Evolutionary conservation across 2,329 filamentous ascomycete genomes (phyloP).

Genomic region (Neophaeococcomyces mojaviensis): DNA sequence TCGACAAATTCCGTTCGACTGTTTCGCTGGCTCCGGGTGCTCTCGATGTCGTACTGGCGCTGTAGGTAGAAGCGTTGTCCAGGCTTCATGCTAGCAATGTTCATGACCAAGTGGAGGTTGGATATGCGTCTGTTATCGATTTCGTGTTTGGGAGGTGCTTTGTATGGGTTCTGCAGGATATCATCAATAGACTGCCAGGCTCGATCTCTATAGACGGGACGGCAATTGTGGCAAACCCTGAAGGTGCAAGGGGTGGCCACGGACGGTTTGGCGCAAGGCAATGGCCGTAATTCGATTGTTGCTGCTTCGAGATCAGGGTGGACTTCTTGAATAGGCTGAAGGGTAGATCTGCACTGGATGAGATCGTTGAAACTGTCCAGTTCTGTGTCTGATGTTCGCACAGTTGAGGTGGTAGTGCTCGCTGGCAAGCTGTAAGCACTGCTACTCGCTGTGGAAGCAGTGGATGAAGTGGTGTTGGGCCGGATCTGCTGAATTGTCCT

Average conservation of each 20-base stretch:
- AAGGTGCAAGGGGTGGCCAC: slow-evolving; percentile 30
- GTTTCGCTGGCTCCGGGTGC: not conserved
- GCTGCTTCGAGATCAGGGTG: slow-evolving; percentile 2
- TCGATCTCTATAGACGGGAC: slow-evolving; percentile 37
- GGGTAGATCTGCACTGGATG: not conserved
- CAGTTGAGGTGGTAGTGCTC: slow-evolving; percentile 22
- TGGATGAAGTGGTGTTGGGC: slow-evolving; percentile 13
- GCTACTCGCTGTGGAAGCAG: slow-evolving; percentile 12
- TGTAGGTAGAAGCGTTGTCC: not conserved
- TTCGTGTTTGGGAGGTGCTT: slow-evolving; percentile 26
- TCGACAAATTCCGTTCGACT: slow-evolving; percentile 3
- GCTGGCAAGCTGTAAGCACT: slow-evolving; percentile 20
- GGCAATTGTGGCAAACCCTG: slow-evolving; percentile 43
- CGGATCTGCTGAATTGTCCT: slow-evolving; percentile 22
- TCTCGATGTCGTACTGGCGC: not conserved
- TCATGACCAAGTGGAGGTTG: slow-evolving; percentile 22
- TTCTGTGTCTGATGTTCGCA: slow-evolving; percentile 10
- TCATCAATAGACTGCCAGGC: slow-evolving; percentile 26
- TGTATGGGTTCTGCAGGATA: slow-evolving; percentile 31
- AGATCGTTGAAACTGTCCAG: not conserved
- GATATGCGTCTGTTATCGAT: slow-evolving; percentile 26
- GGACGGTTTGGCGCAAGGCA: not conserved
- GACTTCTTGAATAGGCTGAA: slow-evolving; percentile 2
- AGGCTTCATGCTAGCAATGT: slow-evolving; percentile 17
- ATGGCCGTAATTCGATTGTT: not conserved